A percentile compares a stretch with the other conserved stretches of the same genome.
phyloP scores from a whole-genome alignment of 805 yeast species.

The Candida namnaoensis region DNA sequence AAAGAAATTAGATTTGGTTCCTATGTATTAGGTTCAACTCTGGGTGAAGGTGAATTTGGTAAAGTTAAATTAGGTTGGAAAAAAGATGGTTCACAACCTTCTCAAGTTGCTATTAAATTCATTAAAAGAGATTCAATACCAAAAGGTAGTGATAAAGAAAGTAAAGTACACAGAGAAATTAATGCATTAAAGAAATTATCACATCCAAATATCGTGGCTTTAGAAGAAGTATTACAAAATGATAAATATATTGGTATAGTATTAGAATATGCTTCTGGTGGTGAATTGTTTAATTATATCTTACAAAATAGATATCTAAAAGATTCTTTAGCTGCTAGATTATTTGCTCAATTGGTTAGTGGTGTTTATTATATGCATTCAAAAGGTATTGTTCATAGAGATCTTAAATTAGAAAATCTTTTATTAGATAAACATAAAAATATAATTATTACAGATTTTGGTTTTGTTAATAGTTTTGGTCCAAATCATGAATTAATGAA shows the following conservation, averaged over 20 bases:
- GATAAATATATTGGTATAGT: conserved; percentile 96
- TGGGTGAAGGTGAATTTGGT: conserved; percentile 98
- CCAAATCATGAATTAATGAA: conserved; percentile 71
- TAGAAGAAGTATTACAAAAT: conserved; percentile 89
- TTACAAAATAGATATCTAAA: conserved; percentile 79
- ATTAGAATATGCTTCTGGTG: conserved; percentile 94
- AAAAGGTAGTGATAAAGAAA: conserved; percentile 76
- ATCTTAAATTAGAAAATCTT: conserved; percentile 66
- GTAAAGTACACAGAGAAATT: conserved; percentile 87
- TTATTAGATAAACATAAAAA: conserved; percentile 49
- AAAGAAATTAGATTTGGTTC: conserved; percentile 83
- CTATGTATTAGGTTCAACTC: conserved; percentile 82
- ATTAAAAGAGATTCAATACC: conserved; percentile 86
- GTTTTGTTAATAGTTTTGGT: conserved; percentile 78
- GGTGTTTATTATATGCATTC: conserved; percentile 86
- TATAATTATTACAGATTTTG: conserved; percentile 66
- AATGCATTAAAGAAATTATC: conserved; percentile 78
- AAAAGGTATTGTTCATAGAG: conserved; percentile 63
- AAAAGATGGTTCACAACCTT: conserved; percentile 57
- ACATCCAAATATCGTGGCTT: conserved; percentile 88
- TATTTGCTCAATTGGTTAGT: conserved; percentile 87
- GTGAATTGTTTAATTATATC: conserved; percentile 91
- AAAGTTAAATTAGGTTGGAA: conserved; percentile 97
- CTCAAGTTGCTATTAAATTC: conserved; percentile 89
- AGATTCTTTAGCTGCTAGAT: conserved; percentile 75